These are phyloP conservation scores for Elongisporangium senticosum DNA, from an alignment of 352 stramenopile species.

Conservation along the genomic window DNA sequence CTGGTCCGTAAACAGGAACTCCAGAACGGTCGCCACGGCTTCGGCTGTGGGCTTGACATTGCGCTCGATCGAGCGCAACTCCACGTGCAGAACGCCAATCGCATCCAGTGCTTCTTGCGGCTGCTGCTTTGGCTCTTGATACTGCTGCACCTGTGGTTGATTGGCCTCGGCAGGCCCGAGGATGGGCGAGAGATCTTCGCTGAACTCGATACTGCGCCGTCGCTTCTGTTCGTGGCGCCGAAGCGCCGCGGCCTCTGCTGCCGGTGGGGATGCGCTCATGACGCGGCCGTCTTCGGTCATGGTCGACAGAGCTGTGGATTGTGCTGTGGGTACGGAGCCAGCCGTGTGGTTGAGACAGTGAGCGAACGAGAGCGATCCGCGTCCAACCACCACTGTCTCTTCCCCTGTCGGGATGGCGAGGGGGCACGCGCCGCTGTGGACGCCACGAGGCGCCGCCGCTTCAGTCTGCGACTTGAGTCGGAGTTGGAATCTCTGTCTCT, in stretches of 20 bases:
- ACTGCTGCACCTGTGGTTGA: conserved; percentile 4
- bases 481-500: neutral
- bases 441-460: neutral
- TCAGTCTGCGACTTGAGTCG: neutral
- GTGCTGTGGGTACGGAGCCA: neutral
- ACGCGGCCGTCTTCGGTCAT: neutral
- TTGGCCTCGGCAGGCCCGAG: neutral
- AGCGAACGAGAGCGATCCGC: conserved; percentile 1
- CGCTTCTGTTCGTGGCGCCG: neutral
- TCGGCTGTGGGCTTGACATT: conserved; percentile 19
- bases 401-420: neutral
- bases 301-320: neutral
- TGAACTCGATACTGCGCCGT: neutral
- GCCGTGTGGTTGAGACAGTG: conserved; percentile 4
- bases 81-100: conserved; percentile 26
- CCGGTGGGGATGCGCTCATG: neutral
- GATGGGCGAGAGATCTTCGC: neutral
- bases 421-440: neutral
- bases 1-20: conserved; percentile 52
- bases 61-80: conserved; percentile 13
- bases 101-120: neutral
- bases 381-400: neutral
- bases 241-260: neutral
- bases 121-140: neutral
- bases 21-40: conserved; percentile 38